Conservation (phyloP, 2,329 filamentous ascomycete species). For the Beauveria sp. region DNA sequence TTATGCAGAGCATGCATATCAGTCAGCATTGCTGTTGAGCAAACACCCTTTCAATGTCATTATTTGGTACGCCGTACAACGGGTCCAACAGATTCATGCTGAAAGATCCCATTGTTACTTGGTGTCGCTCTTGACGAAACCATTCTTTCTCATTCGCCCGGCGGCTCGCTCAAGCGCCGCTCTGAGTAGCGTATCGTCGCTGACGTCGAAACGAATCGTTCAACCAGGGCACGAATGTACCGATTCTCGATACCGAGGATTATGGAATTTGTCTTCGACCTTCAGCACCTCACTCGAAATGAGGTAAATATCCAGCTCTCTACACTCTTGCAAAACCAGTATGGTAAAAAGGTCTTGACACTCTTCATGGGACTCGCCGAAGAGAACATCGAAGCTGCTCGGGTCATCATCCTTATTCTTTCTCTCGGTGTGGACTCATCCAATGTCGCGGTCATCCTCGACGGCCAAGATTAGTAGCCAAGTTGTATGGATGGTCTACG, state of each 20-base stretch:
- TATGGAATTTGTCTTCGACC: conserved; percentile 20
- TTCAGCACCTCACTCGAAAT: conserved; percentile 33
- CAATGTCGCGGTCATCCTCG: neutral
- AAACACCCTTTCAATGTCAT: no score
- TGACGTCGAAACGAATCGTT: neutral
- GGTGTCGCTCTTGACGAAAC: no score
- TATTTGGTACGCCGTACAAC: no score
- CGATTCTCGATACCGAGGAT: neutral
- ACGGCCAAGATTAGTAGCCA: no score
- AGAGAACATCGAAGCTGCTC: conserved; percentile 31
- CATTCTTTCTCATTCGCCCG: no score
- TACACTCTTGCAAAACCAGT: conserved; percentile 40
- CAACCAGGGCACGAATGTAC: neutral
- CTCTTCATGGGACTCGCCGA: conserved; percentile 50
- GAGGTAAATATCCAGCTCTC: conserved; percentile 26
- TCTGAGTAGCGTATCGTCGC: no score
- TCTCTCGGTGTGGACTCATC: conserved; percentile 25
- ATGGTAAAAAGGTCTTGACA: conserved; percentile 57
- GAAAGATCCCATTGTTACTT: no score
- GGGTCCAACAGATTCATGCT: no score
- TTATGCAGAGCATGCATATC: no score
- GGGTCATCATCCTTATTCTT: conserved; percentile 26
- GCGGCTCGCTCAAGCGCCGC: no score
- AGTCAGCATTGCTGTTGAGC: no score
- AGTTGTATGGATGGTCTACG: no score